Evolutionary conservation across 1,139 yeast species (phyloP).

Genomic region (Suhomyces taliae): DNA sequence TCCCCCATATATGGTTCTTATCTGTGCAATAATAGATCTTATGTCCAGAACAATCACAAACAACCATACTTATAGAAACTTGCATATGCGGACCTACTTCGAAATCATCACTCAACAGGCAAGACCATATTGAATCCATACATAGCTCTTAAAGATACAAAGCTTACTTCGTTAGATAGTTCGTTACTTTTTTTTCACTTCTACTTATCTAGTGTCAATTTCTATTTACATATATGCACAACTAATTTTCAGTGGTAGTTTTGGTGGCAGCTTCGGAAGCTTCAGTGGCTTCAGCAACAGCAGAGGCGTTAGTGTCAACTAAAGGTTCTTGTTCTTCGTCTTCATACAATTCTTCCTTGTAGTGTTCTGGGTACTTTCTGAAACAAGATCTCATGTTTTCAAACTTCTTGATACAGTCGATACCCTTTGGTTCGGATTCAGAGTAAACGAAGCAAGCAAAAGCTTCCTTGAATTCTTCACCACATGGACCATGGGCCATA

Average conservation of each 20-base stretch:
- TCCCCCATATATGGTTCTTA: background rate
- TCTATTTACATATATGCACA: slow-evolving; percentile 5
- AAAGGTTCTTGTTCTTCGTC: slow-evolving; percentile 49
- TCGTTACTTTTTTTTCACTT: background rate
- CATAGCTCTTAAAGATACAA: background rate
- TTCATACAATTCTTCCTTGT: slow-evolving; percentile 86
- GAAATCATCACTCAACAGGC: no score
- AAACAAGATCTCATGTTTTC: slow-evolving; percentile 93
- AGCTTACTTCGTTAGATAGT: background rate
- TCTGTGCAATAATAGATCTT: no score
- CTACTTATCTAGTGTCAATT: background rate
- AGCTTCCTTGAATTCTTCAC: slow-evolving; percentile 95
- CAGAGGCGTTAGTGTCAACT: slow-evolving; percentile 10
- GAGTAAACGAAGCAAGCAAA: slow-evolving; percentile 96
- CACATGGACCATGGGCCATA: slow-evolving; percentile 98
- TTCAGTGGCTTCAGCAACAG: slow-evolving; percentile 15
- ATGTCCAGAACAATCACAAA: no score
- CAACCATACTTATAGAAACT: background rate
- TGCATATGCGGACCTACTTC: no score
- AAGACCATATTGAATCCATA: background rate
- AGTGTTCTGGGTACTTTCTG: slow-evolving; percentile 89
- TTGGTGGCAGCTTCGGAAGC: slow-evolving; percentile 2
- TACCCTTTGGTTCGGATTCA: slow-evolving; percentile 94
- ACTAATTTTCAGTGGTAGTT: background rate
- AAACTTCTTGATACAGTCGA: slow-evolving; percentile 92